Base-by-base conservation (phyloP, 2,329 filamentous ascomycete genomes). In the Acrocalymma vagum region DNA sequence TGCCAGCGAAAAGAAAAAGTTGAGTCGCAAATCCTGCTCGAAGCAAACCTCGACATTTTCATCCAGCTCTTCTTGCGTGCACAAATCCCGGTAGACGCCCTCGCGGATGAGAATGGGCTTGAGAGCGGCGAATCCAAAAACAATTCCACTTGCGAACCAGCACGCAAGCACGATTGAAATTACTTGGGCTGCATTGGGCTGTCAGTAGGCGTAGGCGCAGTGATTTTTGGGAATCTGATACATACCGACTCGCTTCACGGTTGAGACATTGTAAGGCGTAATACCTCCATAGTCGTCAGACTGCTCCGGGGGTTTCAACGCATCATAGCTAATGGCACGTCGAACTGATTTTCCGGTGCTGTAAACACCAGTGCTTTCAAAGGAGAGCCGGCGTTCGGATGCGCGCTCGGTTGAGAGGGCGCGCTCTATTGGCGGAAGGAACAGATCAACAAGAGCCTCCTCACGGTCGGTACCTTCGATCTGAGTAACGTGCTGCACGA, bases 401-500 rank as follows among this genome's bases (percentile, higher is more conserved):
- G 53, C 49, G 24, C 58, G 56, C 33, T 65, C 58, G 45, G 59
- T 53, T 36, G 58, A 63, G 25, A 42, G 30, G 16, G 58, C 51
- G 24, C 65, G 65, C 34, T 68, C 62, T 47, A 68, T 54, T 29
- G 63, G 63, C 36, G 63, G 56, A 14, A 69, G 49, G 31, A 68
- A 66, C 27, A 69, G 50, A 40, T 68, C 63, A 37, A 64, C 60
- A 23, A 69, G 52, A 3, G 65, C 65, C 50, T 69, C 67, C 29
- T 77, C 72, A 42, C 74, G 68, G 54, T 79, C 77, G 30, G 66
- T 66, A 48, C 77, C 77, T 57, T 79, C 76, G 55, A 76, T 69
- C 35, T 70, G 67, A 31, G 74, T 74, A 40, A 79, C 76, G 60
- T 78, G 77, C 59, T 79, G 77, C 43, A 77, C 68, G 36, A 80